A percentile compares a stretch with the other conserved stretches of the same genome.
Conservation (phyloP, 805 yeast species). For the Lipomyces lipofer region DNA sequence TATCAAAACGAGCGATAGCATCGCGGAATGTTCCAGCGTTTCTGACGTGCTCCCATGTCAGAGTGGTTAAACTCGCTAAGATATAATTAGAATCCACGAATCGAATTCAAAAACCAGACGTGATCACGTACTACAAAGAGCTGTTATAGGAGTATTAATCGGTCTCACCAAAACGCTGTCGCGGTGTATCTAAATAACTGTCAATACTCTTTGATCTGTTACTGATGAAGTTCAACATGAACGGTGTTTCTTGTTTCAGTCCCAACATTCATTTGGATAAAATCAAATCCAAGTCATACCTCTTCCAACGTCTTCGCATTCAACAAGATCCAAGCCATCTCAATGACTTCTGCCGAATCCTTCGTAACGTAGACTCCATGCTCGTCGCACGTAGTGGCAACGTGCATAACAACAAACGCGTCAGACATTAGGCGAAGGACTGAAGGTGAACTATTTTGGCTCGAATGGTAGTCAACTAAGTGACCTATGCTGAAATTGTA, state of each 20-base stretch:
- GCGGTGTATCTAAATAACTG: conserved; percentile 36
- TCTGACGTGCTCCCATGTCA: conserved; percentile 63
- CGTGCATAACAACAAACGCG: conserved; percentile 59
- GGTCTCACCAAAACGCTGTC: conserved; percentile 59
- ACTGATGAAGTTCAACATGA: no score
- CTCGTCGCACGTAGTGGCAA: conserved; percentile 69
- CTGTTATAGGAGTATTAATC: conserved; percentile 63
- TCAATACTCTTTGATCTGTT: neutral
- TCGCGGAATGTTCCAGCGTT: conserved; percentile 62
- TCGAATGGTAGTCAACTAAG: no score
- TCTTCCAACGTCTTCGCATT: conserved; percentile 54
- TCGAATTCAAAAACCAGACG: conserved; percentile 23
- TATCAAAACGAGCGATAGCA: conserved; percentile 58
- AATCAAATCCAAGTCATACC: conserved; percentile 21
- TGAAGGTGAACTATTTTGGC: no score
- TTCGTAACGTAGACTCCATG: conserved; percentile 56
- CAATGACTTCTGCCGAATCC: conserved; percentile 68
- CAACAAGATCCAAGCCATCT: conserved; percentile 65
- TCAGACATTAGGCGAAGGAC: no score
- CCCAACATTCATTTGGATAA: neutral
- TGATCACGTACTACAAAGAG: conserved; percentile 38
- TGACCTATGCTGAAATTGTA: no score
- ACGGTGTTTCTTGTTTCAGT: no score
- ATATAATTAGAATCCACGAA: neutral
- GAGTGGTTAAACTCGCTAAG: conserved; percentile 48